Evolutionary conservation across 2,329 filamentous ascomycete genomes (phyloP), one percentile per base, ranked within the genome.

Genomic region (Aspergillus fijiensis): DNA sequence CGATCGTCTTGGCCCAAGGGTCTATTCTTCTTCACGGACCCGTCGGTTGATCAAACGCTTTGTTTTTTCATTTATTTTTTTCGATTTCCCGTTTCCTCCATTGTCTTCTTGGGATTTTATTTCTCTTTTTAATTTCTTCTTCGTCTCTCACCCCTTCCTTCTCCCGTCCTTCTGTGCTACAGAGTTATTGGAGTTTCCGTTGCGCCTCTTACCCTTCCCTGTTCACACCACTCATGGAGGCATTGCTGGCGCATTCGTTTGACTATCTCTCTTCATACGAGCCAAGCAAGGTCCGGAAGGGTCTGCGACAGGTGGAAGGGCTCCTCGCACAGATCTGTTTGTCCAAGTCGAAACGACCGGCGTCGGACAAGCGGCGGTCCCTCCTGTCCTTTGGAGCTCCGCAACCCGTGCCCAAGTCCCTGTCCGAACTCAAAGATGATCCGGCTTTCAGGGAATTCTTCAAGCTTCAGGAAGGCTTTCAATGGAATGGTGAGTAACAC

Each of bases 241-340:
- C 90, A 55, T 85, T 98, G 29, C 84, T 98, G 58, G 96, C 92
- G 49, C 87, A 96, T 74, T 92, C 94, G 62, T 98, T 98, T 78
- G 93, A 97, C 81, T 96, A 96, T 78, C 89, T 97, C 66, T 96
- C 93, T 62, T 97, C 93, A 52, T 93, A 93, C 76, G 92, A 97
- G 70, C 88, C 88, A 60, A 83, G 85, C 74, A 96, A 96, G 80
- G 90, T 98, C 73, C 89, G 92, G 69, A 98, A 97, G 80, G 95
- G 94, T 55, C 80, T 98, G 67, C 89, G 92, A 67, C 94, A 97
- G 79, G 92, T 98, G 65, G 94, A 98, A 79, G 92, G 92, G 33
- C 85, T 98, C 50, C 85, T 98, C 54, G 94, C 94, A 23, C 93
- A 96, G 77, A 96, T 98, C 79, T 97, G 94, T 78, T 87, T 98